Evolutionary conservation across 768 basidiomycete species (phyloP).

Genomic region (Boletus barrowsii): DNA sequence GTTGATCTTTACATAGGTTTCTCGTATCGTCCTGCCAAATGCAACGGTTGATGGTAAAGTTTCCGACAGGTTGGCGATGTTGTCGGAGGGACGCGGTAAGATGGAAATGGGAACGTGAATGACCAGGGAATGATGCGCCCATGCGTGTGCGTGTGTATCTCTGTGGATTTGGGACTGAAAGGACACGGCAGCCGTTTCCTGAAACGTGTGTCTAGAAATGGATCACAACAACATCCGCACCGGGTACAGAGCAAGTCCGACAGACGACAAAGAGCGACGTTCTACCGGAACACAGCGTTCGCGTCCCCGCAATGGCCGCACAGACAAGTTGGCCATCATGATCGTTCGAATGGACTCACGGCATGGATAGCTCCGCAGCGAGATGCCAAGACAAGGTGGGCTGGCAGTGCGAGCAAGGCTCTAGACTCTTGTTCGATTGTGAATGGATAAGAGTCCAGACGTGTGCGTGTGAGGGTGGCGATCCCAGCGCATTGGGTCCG

Average conservation of each 20-base stretch:
- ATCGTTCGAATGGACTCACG: constrained; percentile 6
- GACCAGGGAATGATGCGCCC: neutral
- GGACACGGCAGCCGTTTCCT: constrained; percentile 9
- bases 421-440: neutral
- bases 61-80: constrained; percentile 16
- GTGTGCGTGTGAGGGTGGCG: neutral
- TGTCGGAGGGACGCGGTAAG: neutral
- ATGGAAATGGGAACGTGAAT: neutral
- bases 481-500: neutral
- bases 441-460: neutral
- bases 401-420: constrained; percentile 7
- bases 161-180: neutral
- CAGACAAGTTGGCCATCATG: neutral
- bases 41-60: constrained; percentile 1
- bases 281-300: neutral
- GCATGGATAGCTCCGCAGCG: constrained; percentile 9
- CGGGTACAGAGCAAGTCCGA: neutral
- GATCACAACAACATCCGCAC: neutral
- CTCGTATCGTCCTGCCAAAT: neutral
- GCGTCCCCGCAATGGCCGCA: constrained; percentile 11
- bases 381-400: constrained; percentile 6
- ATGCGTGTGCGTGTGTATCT: neutral
- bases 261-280: neutral
- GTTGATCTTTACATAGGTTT: constrained; percentile 6
- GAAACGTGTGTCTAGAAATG: constrained; percentile 10